These are phyloP conservation scores for Schizochytrium sp. DNA, from an alignment of 108 stramenopile genomes.

Conservation along the genomic window DNA sequence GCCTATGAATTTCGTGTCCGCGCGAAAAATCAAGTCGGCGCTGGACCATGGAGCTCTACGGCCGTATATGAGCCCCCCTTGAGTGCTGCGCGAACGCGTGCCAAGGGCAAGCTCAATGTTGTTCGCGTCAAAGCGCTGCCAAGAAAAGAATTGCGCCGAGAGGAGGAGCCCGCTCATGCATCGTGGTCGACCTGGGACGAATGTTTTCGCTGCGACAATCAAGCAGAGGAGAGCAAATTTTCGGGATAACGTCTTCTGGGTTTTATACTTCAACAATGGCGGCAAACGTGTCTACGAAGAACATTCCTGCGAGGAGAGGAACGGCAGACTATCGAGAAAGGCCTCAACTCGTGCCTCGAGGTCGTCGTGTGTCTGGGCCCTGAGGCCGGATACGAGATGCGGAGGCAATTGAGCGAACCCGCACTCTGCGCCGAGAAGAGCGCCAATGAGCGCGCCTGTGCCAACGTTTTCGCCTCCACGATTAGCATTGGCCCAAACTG, in stretches of 20 bases:
- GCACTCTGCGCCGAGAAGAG: constrained; percentile 61
- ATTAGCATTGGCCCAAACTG: constrained; percentile 68
- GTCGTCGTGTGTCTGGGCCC: neutral
- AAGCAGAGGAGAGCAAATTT: neutral
- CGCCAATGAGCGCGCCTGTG: constrained; percentile 66
- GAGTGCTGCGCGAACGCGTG: too few relatives aligned
- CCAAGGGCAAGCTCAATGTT: neutral
- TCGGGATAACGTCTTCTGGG: too few relatives aligned
- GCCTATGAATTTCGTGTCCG: neutral
- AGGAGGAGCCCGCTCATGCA: neutral
- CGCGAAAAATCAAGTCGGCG: neutral
- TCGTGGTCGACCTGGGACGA: neutral
- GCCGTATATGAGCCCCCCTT: neutral
- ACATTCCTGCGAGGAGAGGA: neutral
- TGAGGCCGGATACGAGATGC: constrained; percentile 49
- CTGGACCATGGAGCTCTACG: neutral
- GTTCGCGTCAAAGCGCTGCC: neutral
- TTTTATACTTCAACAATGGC: too few relatives aligned
- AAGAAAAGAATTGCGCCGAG: neutral
- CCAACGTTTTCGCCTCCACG: constrained; percentile 81
- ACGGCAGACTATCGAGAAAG: neutral
- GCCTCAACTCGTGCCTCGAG: neutral
- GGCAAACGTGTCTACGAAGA: neutral
- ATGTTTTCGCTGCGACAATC: neutral
- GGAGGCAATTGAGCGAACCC: constrained; percentile 44